These are phyloP conservation scores for Chernovozyma aurita DNA, from an alignment of 1,139 yeast species.

Conservation along the genomic window DNA sequence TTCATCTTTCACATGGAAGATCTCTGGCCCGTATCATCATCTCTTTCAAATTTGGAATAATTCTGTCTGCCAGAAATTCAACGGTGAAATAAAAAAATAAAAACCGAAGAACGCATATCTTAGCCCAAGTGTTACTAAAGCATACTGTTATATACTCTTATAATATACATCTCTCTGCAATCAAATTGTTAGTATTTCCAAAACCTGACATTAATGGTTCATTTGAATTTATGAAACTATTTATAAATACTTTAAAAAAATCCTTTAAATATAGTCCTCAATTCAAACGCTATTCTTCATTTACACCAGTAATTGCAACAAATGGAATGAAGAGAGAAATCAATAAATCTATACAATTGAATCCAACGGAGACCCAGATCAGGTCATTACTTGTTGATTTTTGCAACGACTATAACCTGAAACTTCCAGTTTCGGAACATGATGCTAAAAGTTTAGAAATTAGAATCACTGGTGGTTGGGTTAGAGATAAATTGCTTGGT, in stretches of 20 bases:
- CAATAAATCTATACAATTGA: conserved; percentile 28
- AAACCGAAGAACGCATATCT: no score
- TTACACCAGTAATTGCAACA: neutral
- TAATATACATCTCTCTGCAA: no score
- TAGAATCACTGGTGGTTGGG: conserved; percentile 98
- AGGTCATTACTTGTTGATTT: conserved; percentile 42
- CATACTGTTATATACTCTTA: no score
- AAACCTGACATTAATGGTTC: no score
- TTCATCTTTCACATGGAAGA: no score
- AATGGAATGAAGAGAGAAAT: conserved; percentile 17
- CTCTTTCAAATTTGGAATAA: no score
- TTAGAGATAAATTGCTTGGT: conserved; percentile 85
- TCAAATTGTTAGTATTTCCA: no score
- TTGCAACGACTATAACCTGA: conserved; percentile 30
- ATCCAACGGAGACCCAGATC: conserved; percentile 46
- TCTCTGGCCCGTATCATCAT: no score
- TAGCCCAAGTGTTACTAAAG: no score
- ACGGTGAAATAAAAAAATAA: no score
- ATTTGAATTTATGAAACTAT: neutral
- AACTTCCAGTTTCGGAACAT: conserved; percentile 9
- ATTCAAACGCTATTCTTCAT: neutral
- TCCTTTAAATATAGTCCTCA: neutral
- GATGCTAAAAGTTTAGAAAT: conserved; percentile 34
- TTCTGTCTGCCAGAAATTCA: no score
- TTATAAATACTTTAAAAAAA: neutral